Conservation (phyloP, 2,329 filamentous ascomycete species). For the Lasiodiplodia sp. region DNA sequence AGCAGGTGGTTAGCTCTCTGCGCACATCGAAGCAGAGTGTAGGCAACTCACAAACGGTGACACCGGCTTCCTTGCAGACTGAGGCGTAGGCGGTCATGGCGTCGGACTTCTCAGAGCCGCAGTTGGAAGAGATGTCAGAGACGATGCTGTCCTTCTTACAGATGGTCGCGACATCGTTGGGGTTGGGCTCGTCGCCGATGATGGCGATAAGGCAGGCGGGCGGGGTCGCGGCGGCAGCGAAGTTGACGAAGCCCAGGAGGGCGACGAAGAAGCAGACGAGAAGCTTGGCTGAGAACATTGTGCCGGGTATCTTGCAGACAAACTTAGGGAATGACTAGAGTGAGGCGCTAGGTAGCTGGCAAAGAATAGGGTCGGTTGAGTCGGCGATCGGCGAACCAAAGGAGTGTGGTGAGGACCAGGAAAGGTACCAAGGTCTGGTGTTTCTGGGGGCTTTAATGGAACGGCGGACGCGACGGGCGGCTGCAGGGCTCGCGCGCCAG, state of each 20-base stretch:
- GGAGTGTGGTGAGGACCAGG: conserved; percentile 10
- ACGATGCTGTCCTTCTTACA: conserved; percentile 28
- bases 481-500: conserved; percentile 1
- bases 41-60: conserved; percentile 25
- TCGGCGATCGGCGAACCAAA: conserved; percentile 2
- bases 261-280: conserved; percentile 29
- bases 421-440: conserved; percentile 15
- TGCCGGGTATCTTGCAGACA: conserved; percentile 13
- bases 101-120: conserved; percentile 19
- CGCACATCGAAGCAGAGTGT: not conserved
- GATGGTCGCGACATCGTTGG: conserved; percentile 31
- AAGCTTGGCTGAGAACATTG: conserved; percentile 31
- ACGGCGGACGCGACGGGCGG: conserved; percentile 5
- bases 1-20: not conserved
- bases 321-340: conserved; percentile 2
- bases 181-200: conserved; percentile 27
- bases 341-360: not conserved
- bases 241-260: conserved; percentile 31
- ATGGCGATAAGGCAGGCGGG: conserved; percentile 32
- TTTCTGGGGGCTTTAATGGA: conserved; percentile 24
- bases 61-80: conserved; percentile 29
- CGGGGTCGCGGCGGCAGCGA: conserved; percentile 30
- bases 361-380: not conserved
- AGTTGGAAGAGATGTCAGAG: conserved; percentile 19
- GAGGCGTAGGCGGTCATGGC: conserved; percentile 30